These are phyloP conservation scores for Amylostereum areolatum DNA, from an alignment of 1,284 basidiomycete genomes.

Conservation along the genomic window DNA sequence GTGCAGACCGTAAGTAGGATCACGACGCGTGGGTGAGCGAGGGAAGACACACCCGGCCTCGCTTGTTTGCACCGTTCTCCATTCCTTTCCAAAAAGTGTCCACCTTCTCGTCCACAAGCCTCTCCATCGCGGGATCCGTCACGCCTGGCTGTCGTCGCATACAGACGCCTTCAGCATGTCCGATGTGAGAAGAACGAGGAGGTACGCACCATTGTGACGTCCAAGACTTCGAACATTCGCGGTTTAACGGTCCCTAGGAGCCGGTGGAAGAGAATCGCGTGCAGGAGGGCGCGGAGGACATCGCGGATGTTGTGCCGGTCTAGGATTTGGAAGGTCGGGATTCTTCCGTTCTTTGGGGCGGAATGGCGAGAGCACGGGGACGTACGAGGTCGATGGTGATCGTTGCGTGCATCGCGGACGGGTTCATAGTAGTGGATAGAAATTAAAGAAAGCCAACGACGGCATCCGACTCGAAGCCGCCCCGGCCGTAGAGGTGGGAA, in stretches of 20 bases:
- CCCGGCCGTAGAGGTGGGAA: too few species aligned
- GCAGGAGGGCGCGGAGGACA: constrained; percentile 63
- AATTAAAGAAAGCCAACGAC: too few species aligned
- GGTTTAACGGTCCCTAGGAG: constrained; percentile 73
- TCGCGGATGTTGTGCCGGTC: constrained; percentile 68
- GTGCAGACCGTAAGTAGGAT: neutral
- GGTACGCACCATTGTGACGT: constrained; percentile 70
- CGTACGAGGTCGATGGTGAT: neutral
- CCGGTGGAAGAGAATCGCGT: constrained; percentile 73
- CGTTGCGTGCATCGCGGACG: too few species aligned
- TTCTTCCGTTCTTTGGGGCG: neutral
- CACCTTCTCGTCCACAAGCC: constrained; percentile 67
- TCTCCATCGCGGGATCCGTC: constrained; percentile 60
- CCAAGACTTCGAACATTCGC: constrained; percentile 66
- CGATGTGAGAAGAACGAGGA: neutral
- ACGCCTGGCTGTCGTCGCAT: constrained; percentile 57
- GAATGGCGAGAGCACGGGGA: neutral
- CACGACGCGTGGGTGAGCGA: neutral
- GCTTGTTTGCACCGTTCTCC: constrained; percentile 56
- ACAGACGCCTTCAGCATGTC: neutral
- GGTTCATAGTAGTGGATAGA: too few species aligned
- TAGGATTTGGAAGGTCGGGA: constrained; percentile 43
- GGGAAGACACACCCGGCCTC: constrained; percentile 50
- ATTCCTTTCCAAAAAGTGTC: constrained; percentile 70
- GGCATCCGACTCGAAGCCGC: too few species aligned